These are phyloP conservation scores for Larix kaempferi DNA, from an alignment of 75 land plant genomes.

Conservation along the genomic window DNA sequence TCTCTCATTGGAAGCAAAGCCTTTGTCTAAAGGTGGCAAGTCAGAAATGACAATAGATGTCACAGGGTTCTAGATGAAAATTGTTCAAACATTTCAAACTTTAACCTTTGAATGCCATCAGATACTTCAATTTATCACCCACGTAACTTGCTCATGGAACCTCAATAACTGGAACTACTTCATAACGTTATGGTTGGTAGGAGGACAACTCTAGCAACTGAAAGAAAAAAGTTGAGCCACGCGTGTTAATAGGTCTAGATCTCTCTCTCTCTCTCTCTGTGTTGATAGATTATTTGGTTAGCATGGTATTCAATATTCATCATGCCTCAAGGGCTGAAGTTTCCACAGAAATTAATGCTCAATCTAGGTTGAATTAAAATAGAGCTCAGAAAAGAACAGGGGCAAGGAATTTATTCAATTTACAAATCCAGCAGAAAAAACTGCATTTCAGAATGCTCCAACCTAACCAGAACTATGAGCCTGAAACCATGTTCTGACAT, in stretches of 20 bases:
- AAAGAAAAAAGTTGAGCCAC: neutral
- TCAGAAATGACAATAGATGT: neutral
- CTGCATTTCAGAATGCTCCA: neutral
- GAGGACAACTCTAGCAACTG: neutral
- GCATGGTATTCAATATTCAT: neutral
- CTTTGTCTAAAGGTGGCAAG: neutral
- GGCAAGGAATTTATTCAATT: neutral
- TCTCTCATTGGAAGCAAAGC: neutral
- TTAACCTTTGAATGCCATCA: neutral
- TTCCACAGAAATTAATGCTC: neutral
- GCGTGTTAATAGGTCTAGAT: neutral
- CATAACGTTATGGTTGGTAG: neutral
- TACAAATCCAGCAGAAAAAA: neutral
- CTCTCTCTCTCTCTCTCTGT: no score
- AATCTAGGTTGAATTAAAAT: neutral
- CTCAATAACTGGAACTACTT: neutral
- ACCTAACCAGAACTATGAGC: constrained; percentile 1
- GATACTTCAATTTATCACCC: neutral
- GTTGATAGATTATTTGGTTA: neutral
- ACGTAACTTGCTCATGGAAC: no score
- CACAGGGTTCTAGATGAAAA: no score
- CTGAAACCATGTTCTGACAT: neutral
- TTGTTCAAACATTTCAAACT: no score
- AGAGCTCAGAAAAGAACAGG: neutral
- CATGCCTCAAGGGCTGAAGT: neutral